Percentiles rank a stretch among this genome's conserved stretches.
Evolutionary conservation across 2,329 filamentous ascomycete species (phyloP).

Genomic region (Pezicula rhizophila): DNA sequence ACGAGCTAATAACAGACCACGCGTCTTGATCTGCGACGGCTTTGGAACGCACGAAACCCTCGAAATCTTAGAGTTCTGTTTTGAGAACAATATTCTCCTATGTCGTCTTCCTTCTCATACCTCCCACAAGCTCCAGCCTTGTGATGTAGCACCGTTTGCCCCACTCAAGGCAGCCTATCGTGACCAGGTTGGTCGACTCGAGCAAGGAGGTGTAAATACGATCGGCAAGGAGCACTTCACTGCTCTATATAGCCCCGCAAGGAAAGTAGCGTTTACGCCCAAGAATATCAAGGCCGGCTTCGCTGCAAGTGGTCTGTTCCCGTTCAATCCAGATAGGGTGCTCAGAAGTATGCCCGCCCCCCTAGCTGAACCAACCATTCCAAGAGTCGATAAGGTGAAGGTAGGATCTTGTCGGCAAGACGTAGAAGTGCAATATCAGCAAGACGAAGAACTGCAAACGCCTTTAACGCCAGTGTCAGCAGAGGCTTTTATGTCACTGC

Average conservation of each 20-base stretch:
- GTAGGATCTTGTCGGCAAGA: conserved; percentile 16
- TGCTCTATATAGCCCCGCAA: conserved; percentile 15
- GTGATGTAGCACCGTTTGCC: no score
- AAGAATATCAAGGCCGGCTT: conserved; percentile 25
- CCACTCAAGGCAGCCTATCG: no score
- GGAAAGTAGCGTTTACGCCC: conserved; percentile 11
- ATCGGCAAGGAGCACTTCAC: conserved; percentile 16
- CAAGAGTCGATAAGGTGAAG: conserved; percentile 10
- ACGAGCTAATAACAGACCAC: no score
- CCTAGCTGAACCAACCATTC: not conserved
- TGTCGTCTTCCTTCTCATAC: no score
- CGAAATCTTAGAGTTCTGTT: no score
- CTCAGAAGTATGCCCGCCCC: not conserved
- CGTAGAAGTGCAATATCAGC: conserved; percentile 15
- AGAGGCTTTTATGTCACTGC: conserved; percentile 16
- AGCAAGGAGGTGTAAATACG: conserved; percentile 14
- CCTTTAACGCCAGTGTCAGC: conserved; percentile 24
- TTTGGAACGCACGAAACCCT: no score
- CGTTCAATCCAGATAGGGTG: conserved; percentile 18
- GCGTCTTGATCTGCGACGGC: no score
- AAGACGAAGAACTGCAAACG: conserved; percentile 22
- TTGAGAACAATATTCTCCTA: no score
- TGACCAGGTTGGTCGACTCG: no score
- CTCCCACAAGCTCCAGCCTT: no score
- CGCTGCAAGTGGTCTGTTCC: conserved; percentile 12